Base-by-base conservation (phyloP, 108 stramenopile species). In the Asterionellopsis glacialis region DNA sequence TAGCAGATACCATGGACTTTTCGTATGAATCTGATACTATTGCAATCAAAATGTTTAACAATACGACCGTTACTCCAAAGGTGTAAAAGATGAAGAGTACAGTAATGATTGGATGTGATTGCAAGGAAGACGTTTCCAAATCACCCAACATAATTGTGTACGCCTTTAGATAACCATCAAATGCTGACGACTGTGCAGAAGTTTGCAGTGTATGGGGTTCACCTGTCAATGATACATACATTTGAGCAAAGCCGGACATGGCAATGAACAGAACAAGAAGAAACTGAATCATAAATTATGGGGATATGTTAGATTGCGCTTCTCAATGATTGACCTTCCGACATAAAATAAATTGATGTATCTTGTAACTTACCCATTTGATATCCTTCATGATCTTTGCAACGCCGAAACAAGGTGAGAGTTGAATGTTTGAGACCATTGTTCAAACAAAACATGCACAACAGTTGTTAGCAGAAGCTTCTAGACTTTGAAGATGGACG, bases 11-110 rank as follows among this genome's bases (percentile, higher is more conserved):
- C 26, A 33, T 59, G 1, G 63, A 52, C 11, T 49, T 63, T 52
- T 63, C 69, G 55, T 70, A 70, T 3, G 63, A 64, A 43, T 70
- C 69, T 4, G 28, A 40, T 16, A 64, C 55, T 7, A 70, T 41
- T n/a, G 78, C 78, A 55, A 79, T 79, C 51, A 79, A 48, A 22
- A 72, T 65, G 55, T 79, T 79, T 22, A 79, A 57, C 23, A 79
- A 41, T 19, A 79, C 33, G 18, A 79, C 42, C 1, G 66, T 47
- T 16, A 65, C 78, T 9, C 74, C 9, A 43, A 79, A 45, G 1
- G 64, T 72, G 45, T 70, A 63, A 22, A 55, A 9, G 38, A 74
- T 25, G 42, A 72, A 71, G 4, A 79, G 27, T 43, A 68, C 18
- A 21, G 56, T 64, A 9, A 56, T 54, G 14, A 15, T 43, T 1